These are phyloP conservation scores for Sergeia podlipaevii DNA, from an alignment of 208 protist genomes.

Conservation along the genomic window DNA sequence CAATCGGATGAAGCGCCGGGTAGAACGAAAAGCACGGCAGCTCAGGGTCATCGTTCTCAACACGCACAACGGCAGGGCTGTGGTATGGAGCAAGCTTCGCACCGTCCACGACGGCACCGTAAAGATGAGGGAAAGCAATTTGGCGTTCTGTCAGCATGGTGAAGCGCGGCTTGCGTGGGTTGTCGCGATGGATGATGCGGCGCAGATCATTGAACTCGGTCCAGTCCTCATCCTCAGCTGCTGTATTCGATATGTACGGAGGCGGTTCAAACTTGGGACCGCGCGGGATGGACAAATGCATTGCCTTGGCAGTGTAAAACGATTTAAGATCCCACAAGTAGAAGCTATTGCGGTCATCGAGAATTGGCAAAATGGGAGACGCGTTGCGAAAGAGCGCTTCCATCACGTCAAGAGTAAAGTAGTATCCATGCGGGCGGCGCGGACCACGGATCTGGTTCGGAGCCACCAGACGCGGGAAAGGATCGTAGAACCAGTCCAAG, in stretches of 20 bases:
- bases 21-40: slow-evolving; percentile 99
- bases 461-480: slow-evolving; percentile 93
- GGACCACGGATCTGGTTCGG: slow-evolving; percentile 86
- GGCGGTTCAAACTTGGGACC: slow-evolving; percentile 97
- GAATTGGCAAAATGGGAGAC: slow-evolving; percentile 94
- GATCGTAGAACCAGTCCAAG: slow-evolving; percentile 99
- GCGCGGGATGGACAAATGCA: slow-evolving; percentile 99
- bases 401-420: slow-evolving; percentile 87
- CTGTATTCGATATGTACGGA: slow-evolving; percentile 9
- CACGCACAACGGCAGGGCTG: slow-evolving; percentile 87
- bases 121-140: slow-evolving; percentile 99
- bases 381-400: slow-evolving; percentile 94
- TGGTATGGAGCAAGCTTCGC: slow-evolving; percentile 96
- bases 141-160: slow-evolving; percentile 99
- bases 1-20: slow-evolving; percentile 98
- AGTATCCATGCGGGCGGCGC: slow-evolving; percentile 87
- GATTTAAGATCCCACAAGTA: slow-evolving; percentile 99
- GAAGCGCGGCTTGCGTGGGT: slow-evolving; percentile 83
- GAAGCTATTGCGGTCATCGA: slow-evolving; percentile 99
- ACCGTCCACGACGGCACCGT: slow-evolving; percentile 96
- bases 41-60: slow-evolving; percentile 95
- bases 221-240: slow-evolving; percentile 98
- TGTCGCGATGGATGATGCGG: slow-evolving; percentile 99
- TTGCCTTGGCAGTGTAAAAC: slow-evolving; percentile 99
- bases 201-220: slow-evolving; percentile 99